These are phyloP conservation scores for Eurotiales sp. DNA, from an alignment of 2,329 filamentous ascomycete species.

Conservation along the genomic window DNA sequence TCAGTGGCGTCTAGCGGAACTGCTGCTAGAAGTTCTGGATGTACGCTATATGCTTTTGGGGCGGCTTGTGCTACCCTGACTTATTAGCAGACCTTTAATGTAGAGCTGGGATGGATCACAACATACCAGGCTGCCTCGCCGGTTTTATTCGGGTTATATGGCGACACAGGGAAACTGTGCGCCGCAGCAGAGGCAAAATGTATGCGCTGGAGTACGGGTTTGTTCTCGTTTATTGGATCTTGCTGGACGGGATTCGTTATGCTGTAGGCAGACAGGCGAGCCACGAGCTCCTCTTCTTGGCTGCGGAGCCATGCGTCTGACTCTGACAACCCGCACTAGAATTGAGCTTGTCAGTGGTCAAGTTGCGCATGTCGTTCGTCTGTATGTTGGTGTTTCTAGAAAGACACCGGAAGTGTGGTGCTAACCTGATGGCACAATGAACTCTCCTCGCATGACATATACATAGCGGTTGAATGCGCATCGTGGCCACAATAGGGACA, in stretches of 20 bases:
- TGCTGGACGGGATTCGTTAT: slow-evolving; percentile 6
- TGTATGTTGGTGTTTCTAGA: background rate
- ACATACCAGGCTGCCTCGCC: slow-evolving; percentile 4
- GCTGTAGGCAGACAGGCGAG: slow-evolving; percentile 11
- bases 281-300: slow-evolving; percentile 14
- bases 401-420: background rate
- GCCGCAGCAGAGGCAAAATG: slow-evolving; percentile 14
- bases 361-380: background rate
- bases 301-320: slow-evolving; percentile 11
- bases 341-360: background rate
- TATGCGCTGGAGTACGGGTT: slow-evolving; percentile 4
- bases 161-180: slow-evolving; percentile 12
- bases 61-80: slow-evolving; percentile 1
- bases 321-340: slow-evolving; percentile 12
- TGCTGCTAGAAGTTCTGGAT: background rate
- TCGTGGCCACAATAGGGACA: slow-evolving; percentile 14
- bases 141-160: background rate
- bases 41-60: background rate
- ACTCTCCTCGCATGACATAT: slow-evolving; percentile 8
- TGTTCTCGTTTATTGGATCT: background rate
- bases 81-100: slow-evolving; percentile 3
- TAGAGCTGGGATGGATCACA: no score
- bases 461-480: slow-evolving; percentile 5
- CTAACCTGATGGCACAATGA: slow-evolving; percentile 12
- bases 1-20: background rate